Percentiles rank a stretch among this genome's conserved stretches.
Conservation (phyloP, 2,329 filamentous ascomycete genomes). For the Pseudocercospora musae region DNA sequence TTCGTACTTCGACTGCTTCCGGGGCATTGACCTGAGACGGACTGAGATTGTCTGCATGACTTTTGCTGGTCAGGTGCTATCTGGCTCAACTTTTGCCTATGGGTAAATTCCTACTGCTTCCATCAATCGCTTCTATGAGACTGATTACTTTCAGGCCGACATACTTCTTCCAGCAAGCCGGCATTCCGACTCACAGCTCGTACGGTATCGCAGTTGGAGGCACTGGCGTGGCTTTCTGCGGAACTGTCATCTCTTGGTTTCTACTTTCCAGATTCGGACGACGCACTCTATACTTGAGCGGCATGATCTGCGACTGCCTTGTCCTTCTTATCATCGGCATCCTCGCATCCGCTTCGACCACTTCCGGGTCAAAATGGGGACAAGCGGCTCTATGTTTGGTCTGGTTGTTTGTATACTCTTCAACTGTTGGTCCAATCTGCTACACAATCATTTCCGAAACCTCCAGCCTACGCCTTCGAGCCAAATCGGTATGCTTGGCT, state of each 20-base stretch:
- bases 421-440: conserved; percentile 34
- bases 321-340: conserved; percentile 31
- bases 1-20: conserved; percentile 38
- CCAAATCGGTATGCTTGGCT: conserved; percentile 31
- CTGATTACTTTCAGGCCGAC: conserved; percentile 5
- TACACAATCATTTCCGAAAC: conserved; percentile 35
- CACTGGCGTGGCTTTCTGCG: conserved; percentile 31
- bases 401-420: conserved; percentile 29
- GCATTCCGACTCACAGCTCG: conserved; percentile 29
- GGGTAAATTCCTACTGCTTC: not conserved
- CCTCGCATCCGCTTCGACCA: conserved; percentile 18
- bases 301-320: conserved; percentile 27
- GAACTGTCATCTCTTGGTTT: conserved; percentile 34
- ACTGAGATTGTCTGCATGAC: conserved; percentile 41
- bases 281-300: conserved; percentile 36
- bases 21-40: conserved; percentile 38
- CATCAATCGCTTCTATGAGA: not conserved
- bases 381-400: conserved; percentile 35
- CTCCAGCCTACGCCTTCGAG: conserved; percentile 30
- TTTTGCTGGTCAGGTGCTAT: conserved; percentile 39
- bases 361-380: conserved; percentile 29
- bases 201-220: conserved; percentile 23
- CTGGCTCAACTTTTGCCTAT: conserved; percentile 26
- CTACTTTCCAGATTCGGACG: conserved; percentile 35
- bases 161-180: conserved; percentile 39